Evolutionary conservation across 2,329 filamentous ascomycete species (phyloP).

Genomic region (Cladosporium sp.): DNA sequence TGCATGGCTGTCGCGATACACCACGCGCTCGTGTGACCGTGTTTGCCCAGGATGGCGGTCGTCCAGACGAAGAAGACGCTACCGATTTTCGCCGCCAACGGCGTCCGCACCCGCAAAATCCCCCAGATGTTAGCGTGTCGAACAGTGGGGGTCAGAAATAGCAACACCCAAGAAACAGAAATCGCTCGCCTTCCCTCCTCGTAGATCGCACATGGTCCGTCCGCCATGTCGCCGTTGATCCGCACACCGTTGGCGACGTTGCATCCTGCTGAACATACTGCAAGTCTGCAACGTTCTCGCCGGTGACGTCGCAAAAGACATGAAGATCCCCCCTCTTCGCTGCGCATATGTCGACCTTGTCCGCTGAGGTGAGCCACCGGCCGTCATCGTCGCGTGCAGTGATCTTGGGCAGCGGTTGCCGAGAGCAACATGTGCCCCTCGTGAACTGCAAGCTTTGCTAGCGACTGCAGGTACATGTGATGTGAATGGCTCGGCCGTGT

Average conservation of each 20-base stretch:
- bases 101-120: slow-evolving; percentile 12
- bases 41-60: slow-evolving; percentile 2
- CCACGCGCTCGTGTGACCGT: slow-evolving; percentile 11
- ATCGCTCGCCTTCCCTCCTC: slow-evolving; percentile 3
- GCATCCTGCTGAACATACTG: background rate
- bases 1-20: background rate
- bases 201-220: slow-evolving; percentile 8
- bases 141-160: slow-evolving; percentile 10
- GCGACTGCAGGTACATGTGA: slow-evolving; percentile 10
- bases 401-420: slow-evolving; percentile 4
- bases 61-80: background rate
- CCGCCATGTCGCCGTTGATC: background rate
- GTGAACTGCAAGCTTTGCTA: background rate
- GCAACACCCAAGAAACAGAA: background rate
- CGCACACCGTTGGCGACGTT: background rate
- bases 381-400: background rate
- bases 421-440: slow-evolving; percentile 6
- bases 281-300: background rate
- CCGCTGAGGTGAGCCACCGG: background rate
- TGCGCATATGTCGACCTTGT: background rate
- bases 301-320: background rate
- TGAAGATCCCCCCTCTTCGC: background rate
- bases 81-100: slow-evolving; percentile 3
- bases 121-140: slow-evolving; percentile 13
- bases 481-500: slow-evolving; percentile 8